Conservation (phyloP, 1,139 yeast species). For the Yamadazyma diospyri region DNA sequence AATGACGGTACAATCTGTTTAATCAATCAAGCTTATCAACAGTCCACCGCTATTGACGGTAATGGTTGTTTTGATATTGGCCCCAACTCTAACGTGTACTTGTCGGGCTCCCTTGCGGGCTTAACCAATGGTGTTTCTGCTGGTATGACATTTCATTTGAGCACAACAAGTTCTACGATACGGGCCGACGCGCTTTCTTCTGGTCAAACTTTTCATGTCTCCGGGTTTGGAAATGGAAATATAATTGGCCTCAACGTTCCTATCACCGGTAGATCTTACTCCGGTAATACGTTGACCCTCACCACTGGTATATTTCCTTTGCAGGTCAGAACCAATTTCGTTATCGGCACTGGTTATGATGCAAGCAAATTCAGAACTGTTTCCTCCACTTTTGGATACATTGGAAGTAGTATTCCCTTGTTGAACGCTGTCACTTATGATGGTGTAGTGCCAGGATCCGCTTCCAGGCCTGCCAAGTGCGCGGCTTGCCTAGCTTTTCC, state of each 20-base stretch:
- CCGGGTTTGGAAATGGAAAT: slow-evolving; percentile 32
- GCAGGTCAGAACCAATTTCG: slow-evolving; percentile 13
- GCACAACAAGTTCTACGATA: slow-evolving; percentile 17
- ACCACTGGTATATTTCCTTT: slow-evolving; percentile 7
- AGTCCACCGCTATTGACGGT: slow-evolving; percentile 24
- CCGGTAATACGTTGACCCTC: slow-evolving; percentile 10
- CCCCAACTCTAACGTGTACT: slow-evolving; percentile 18
- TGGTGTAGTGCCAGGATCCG: slow-evolving; percentile 9
- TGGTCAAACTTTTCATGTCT: slow-evolving; percentile 23
- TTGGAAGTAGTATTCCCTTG: slow-evolving; percentile 12
- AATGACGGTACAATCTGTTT: slow-evolving; percentile 32
- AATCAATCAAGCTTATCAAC: slow-evolving; percentile 21
- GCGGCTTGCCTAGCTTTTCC: slow-evolving; percentile 7
- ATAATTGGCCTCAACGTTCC: slow-evolving; percentile 21
- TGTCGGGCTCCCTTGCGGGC: slow-evolving; percentile 16
- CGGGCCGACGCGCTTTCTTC: slow-evolving; percentile 18
- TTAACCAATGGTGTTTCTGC: slow-evolving; percentile 11
- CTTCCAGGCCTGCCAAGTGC: slow-evolving; percentile 7
- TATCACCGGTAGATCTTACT: slow-evolving; percentile 12
- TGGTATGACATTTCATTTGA: slow-evolving; percentile 22
- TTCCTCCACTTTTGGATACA: slow-evolving; percentile 15
- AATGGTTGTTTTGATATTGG: slow-evolving; percentile 28
- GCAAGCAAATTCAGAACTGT: slow-evolving; percentile 14
- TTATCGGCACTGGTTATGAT: slow-evolving; percentile 23
- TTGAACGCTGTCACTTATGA: slow-evolving; percentile 8